Conservation (phyloP, 805 yeast species). For the Ogataea paraovalis region DNA sequence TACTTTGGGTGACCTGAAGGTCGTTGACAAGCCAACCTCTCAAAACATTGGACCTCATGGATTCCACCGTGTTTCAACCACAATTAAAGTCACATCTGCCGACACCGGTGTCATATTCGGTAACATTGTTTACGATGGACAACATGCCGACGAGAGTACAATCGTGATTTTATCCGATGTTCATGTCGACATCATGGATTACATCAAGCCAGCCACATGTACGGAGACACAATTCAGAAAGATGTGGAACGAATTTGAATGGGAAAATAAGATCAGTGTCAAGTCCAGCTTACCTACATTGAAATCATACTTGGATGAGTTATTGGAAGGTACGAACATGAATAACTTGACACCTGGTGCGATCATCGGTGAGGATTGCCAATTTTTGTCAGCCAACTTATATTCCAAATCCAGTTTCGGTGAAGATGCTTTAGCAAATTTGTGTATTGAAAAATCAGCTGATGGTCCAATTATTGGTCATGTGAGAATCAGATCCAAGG, state of each 20-base stretch:
- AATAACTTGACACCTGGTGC: constrained; percentile 90
- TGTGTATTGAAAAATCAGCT: constrained; percentile 81
- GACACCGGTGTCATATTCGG: constrained; percentile 98
- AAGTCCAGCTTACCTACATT: constrained; percentile 63
- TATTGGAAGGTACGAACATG: constrained; percentile 88
- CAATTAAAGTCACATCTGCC: constrained; percentile 92
- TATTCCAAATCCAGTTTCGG: constrained; percentile 93
- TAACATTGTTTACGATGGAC: constrained; percentile 94
- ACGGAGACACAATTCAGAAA: constrained; percentile 86
- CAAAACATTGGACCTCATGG: constrained; percentile 97
- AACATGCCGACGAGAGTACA: constrained; percentile 82
- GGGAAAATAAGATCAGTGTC: constrained; percentile 97
- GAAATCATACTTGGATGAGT: constrained; percentile 70
- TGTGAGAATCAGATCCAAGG: constrained; percentile 94
- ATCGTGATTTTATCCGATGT: constrained; percentile 92
- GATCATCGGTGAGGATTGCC: constrained; percentile 82
- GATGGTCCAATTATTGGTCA: constrained; percentile 78
- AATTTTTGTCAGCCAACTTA: constrained; percentile 88
- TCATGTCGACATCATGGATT: constrained; percentile 95
- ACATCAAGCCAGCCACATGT: constrained; percentile 91
- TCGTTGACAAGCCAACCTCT: constrained; percentile 84
- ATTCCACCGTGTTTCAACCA: constrained; percentile 82
- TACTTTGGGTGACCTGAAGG: constrained; percentile 92
- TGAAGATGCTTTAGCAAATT: constrained; percentile 94
- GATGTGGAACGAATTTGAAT: constrained; percentile 99